phyloP scores from a whole-genome alignment of 108 stramenopile species.

The Cyclotella sp. region DNA sequence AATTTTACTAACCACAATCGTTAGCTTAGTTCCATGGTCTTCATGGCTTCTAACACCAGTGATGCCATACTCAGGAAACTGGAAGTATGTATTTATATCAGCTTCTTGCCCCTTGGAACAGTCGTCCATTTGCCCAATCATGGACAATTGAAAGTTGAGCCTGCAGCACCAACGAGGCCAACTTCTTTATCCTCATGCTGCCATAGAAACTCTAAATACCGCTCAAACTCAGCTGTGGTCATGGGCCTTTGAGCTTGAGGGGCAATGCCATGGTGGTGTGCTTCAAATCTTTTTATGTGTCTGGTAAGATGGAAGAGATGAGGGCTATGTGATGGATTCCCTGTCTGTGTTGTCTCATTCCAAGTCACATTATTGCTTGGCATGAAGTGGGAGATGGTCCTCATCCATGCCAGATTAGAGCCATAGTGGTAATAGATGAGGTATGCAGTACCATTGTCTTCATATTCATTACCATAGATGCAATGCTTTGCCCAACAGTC shows the following conservation, averaged over 20 bases:
- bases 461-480: neutral
- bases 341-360: neutral
- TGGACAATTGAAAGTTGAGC: neutral
- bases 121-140: neutral
- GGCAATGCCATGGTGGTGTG: too few relatives aligned
- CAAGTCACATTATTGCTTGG: neutral
- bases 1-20: too few relatives aligned
- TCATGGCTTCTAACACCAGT: too few relatives aligned
- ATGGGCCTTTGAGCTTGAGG: too few relatives aligned
- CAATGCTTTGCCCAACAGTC: neutral
- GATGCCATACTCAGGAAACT: neutral
- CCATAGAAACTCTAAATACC: neutral
- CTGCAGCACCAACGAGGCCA: neutral
- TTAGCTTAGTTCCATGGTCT: too few relatives aligned
- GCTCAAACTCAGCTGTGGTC: neutral
- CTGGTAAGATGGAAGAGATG: too few relatives aligned
- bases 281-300: constrained; percentile 6
- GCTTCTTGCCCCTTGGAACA: neutral
- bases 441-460: neutral
- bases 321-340: constrained; percentile 1
- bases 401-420: neutral
- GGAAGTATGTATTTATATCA: neutral
- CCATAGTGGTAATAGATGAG: neutral
- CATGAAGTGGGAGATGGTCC: neutral
- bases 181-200: neutral